Conservation (phyloP, 768 basidiomycete genomes). For the Nidularia pulvinata region DNA sequence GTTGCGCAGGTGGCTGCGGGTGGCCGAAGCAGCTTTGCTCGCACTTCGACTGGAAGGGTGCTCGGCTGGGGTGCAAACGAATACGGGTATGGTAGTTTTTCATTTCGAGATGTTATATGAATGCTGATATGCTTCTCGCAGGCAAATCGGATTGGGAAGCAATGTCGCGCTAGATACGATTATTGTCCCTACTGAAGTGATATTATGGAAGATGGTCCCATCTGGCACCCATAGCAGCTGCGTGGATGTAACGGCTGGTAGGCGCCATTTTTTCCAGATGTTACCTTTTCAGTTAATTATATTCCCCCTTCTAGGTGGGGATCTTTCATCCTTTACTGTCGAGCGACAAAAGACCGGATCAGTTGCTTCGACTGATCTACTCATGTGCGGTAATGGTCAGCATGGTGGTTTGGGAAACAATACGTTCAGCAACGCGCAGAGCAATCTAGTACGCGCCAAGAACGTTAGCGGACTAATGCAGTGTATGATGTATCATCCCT, state of each 20-base stretch:
- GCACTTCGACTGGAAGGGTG: constrained; percentile 68
- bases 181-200: constrained; percentile 82
- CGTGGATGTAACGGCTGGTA: constrained; percentile 64
- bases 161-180: constrained; percentile 65
- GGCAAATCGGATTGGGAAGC: constrained; percentile 81
- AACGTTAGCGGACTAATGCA: constrained; percentile 83
- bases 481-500: constrained; percentile 53
- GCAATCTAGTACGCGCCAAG: constrained; percentile 70
- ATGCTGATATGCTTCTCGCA: constrained; percentile 19
- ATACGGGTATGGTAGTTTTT: constrained; percentile 54
- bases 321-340: constrained; percentile 77
- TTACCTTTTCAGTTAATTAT: no score
- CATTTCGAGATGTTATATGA: not conserved
- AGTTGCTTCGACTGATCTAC: constrained; percentile 38
- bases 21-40: constrained; percentile 68
- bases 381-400: constrained; percentile 85
- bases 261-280: constrained; percentile 4
- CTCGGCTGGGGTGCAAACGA: constrained; percentile 92
- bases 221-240: constrained; percentile 57
- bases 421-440: constrained; percentile 68
- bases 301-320: constrained; percentile 49
- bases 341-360: constrained; percentile 36
- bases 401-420: constrained; percentile 78
- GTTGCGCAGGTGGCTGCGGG: constrained; percentile 76
- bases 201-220: constrained; percentile 61